Conservation (phyloP, 1,139 yeast species). For the Meyerozyma carpophila region DNA sequence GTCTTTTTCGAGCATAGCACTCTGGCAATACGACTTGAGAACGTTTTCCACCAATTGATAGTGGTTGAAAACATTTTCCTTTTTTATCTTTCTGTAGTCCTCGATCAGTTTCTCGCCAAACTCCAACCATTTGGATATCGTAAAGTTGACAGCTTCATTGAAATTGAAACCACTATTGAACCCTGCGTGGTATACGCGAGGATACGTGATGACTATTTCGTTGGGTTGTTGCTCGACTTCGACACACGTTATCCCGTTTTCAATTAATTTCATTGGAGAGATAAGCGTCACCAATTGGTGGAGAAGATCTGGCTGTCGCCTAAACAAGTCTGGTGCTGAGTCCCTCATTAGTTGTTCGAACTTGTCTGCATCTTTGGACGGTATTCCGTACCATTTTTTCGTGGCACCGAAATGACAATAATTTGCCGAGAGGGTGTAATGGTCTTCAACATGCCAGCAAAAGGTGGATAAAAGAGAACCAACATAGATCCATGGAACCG, state of each 20-base stretch:
- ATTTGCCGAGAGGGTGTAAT: slow-evolving; percentile 71
- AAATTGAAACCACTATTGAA: slow-evolving; percentile 74
- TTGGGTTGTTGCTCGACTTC: slow-evolving; percentile 80
- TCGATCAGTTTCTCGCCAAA: slow-evolving; percentile 54
- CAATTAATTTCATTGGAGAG: slow-evolving; percentile 54
- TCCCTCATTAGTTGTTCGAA: slow-evolving; percentile 53
- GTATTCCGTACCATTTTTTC: slow-evolving; percentile 77
- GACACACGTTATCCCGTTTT: slow-evolving; percentile 54
- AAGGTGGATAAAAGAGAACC: slow-evolving; percentile 73
- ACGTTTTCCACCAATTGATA: slow-evolving; percentile 36
- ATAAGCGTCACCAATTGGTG: slow-evolving; percentile 82
- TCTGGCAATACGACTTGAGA: slow-evolving; percentile 9
- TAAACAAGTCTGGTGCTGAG: slow-evolving; percentile 77
- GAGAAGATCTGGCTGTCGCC: slow-evolving; percentile 80
- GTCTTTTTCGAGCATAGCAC: slow-evolving; percentile 1
- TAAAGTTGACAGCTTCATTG: slow-evolving; percentile 79
- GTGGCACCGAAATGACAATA: slow-evolving; percentile 73
- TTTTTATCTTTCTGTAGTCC: slow-evolving; percentile 51
- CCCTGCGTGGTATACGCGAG: slow-evolving; percentile 77
- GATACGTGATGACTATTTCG: slow-evolving; percentile 69
- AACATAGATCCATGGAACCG: slow-evolving; percentile 75
- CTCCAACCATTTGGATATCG: slow-evolving; percentile 63
- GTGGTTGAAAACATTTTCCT: slow-evolving; percentile 55
- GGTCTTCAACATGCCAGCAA: slow-evolving; percentile 87
- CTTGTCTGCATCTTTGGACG: slow-evolving; percentile 45